Conservation (phyloP, 2,329 filamentous ascomycete genomes). For the Coleophoma eucalyptorum region DNA sequence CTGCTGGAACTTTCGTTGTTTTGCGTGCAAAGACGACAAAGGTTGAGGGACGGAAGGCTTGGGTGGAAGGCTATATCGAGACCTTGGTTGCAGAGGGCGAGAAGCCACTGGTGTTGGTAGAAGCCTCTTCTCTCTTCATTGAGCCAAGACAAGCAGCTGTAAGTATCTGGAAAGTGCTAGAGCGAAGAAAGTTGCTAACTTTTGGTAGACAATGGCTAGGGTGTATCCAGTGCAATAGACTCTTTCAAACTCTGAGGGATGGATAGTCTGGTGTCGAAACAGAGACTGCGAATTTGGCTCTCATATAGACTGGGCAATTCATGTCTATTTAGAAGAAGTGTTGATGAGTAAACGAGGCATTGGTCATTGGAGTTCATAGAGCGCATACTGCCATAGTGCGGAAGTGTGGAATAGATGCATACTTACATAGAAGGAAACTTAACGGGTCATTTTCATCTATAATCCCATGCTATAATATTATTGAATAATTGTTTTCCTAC, state of each 20-base stretch:
- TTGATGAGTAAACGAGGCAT: too few species aligned
- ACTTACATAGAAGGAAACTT: too few species aligned
- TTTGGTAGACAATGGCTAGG: constrained; percentile 16
- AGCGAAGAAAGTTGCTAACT: neutral
- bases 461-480: too few species aligned
- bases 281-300: too few species aligned
- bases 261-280: too few species aligned
- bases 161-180: constrained; percentile 5
- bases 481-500: too few species aligned
- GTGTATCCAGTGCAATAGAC: constrained; percentile 13
- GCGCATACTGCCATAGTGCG: too few species aligned
- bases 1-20: constrained; percentile 72
- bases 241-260: neutral
- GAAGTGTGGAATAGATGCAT: too few species aligned
- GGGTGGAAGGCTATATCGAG: constrained; percentile 86
- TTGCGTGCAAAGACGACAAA: constrained; percentile 75
- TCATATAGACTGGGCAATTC: too few species aligned
- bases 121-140: constrained; percentile 83
- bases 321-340: too few species aligned
- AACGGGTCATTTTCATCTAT: too few species aligned
- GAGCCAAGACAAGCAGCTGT: constrained; percentile 75
- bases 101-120: constrained; percentile 65
- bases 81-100: constrained; percentile 63
- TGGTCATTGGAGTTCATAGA: too few species aligned
- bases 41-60: constrained; percentile 90